phyloP scores from a whole-genome alignment of 106 monocot genomes.

The Dendrobium catenatum region DNA sequence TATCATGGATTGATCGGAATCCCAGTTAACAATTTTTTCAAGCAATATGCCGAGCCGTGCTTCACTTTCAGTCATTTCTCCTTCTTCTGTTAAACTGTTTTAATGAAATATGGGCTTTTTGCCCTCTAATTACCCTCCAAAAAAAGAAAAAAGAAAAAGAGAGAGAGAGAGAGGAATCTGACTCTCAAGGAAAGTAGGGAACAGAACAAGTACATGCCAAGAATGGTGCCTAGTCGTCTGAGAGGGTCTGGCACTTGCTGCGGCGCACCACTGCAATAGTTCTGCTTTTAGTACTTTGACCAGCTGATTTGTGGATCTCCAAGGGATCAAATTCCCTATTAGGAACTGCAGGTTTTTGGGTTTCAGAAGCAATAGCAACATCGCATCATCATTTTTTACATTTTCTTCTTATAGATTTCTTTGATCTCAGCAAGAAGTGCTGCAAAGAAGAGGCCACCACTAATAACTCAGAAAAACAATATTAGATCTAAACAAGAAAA shows the following conservation, averaged over 20 bases:
- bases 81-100: conserved; percentile 8
- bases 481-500: too few relatives aligned
- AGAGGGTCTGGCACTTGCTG: background rate
- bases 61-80: conserved; percentile 7
- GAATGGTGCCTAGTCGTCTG: background rate
- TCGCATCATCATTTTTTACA: conserved; percentile 26
- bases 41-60: conserved; percentile 23
- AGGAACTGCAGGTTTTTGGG: conserved; percentile 31
- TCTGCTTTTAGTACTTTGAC: conserved; percentile 28
- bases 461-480: too few relatives aligned
- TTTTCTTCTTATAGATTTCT: conserved; percentile 62
- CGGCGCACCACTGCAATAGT: too few relatives aligned
- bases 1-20: conserved; percentile 37
- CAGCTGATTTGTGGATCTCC: conserved; percentile 51
- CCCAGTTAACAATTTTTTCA: conserved; percentile 30
- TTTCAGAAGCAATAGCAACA: conserved; percentile 68
- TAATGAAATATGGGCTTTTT: too few relatives aligned
- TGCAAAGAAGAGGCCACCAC: background rate
- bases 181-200: background rate
- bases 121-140: too few relatives aligned
- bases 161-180: background rate
- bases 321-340: conserved; percentile 57
- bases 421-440: conserved; percentile 70
- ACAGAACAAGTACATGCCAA: background rate
- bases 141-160: too few relatives aligned